These are phyloP conservation scores for Coniophora puteana DNA, from an alignment of 1,284 basidiomycete species.

Conservation along the genomic window DNA sequence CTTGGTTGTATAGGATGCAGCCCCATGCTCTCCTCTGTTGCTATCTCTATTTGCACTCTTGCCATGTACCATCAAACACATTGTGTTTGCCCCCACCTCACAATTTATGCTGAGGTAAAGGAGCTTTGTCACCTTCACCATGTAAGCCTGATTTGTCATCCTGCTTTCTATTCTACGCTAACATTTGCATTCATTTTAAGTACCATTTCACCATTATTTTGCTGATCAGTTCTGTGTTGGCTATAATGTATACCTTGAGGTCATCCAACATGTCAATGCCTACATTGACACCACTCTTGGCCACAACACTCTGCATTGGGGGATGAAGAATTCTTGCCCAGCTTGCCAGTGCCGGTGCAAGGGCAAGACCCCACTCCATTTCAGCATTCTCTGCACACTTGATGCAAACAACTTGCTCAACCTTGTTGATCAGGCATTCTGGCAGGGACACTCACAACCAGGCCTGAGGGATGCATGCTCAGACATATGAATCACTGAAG, in stretches of 20 bases:
- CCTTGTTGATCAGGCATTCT: not conserved
- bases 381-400: slow-evolving; percentile 3
- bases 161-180: not conserved
- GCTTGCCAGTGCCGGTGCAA: slow-evolving; percentile 2
- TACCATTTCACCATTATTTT: slow-evolving; percentile 5
- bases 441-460: too few species aligned
- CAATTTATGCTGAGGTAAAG: slow-evolving; percentile 5
- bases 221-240: slow-evolving; percentile 1
- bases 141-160: slow-evolving; percentile 4
- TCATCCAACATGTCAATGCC: slow-evolving; percentile 1
- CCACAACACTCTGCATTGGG: slow-evolving; percentile 3
- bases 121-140: slow-evolving; percentile 4
- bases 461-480: not conserved
- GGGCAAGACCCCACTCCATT: not conserved
- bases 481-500: not conserved
- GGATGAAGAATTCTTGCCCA: slow-evolving; percentile 3
- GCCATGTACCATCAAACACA: slow-evolving; percentile 1
- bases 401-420: slow-evolving; percentile 9
- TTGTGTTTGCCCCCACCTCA: not conserved
- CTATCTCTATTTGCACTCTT: slow-evolving; percentile 3
- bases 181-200: not conserved
- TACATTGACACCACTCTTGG: not conserved
- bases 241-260: slow-evolving; percentile 6
- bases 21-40: slow-evolving; percentile 1
- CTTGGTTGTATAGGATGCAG: slow-evolving; percentile 6